These are phyloP conservation scores for Candida mesenterica DNA, from an alignment of 1,139 yeast genomes.

Conservation along the genomic window DNA sequence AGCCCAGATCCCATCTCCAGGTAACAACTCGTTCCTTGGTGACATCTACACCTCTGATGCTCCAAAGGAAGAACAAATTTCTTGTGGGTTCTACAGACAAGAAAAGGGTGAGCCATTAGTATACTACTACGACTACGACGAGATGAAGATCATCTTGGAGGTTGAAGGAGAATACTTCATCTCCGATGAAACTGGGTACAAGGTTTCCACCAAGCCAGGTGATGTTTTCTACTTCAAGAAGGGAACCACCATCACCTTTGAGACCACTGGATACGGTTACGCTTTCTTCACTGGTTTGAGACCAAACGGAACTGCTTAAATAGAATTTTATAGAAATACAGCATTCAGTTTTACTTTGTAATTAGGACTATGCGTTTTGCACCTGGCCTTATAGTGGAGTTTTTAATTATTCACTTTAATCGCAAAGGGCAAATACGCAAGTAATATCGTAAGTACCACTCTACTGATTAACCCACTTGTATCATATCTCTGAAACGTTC, in stretches of 20 bases:
- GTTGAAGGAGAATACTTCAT: conserved; percentile 62
- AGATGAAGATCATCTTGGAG: conserved; percentile 67
- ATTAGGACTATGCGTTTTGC: no score
- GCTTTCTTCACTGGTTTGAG: conserved; percentile 69
- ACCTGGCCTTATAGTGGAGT: no score
- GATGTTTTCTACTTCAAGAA: conserved; percentile 66
- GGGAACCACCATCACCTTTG: conserved; percentile 66
- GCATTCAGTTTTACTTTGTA: no score
- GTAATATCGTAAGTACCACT: no score
- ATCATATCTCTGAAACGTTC: no score
- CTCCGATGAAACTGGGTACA: conserved; percentile 60
- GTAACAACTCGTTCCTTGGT: conserved; percentile 65
- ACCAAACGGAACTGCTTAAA: conserved; percentile 35
- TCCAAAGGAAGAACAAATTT: conserved; percentile 55
- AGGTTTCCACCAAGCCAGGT: conserved; percentile 57
- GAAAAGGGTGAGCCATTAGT: conserved; percentile 66
- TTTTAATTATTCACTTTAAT: no score
- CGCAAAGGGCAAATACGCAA: no score
- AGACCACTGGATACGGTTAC: conserved; percentile 57
- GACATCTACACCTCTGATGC: conserved; percentile 60
- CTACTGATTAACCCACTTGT: no score
- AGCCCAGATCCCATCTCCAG: conserved; percentile 55
- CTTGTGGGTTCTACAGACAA: conserved; percentile 68
- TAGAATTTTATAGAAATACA: no score
- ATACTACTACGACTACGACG: conserved; percentile 64